A percentile compares a stretch with the other conserved stretches of the same genome.
Conservation (phyloP, 2,329 filamentous ascomycete species). For the Penicillium sumatraense region DNA sequence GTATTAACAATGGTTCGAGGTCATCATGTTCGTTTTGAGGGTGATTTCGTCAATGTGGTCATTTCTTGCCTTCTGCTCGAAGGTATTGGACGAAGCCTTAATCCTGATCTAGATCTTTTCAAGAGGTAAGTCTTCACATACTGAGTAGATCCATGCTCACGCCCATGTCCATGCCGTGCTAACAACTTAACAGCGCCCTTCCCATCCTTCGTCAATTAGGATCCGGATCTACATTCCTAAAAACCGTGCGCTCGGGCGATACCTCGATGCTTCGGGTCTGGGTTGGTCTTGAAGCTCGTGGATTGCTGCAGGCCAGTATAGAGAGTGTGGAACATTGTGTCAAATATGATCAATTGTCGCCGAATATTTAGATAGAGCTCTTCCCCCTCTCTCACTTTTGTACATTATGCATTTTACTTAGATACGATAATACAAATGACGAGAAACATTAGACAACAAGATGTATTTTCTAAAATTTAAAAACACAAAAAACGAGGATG, state of each 20-base stretch:
- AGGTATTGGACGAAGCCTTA: slow-evolving; percentile 85
- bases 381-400: slow-evolving; percentile 7
- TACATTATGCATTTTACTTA: slow-evolving; percentile 10
- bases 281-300: slow-evolving; percentile 85
- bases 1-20: slow-evolving; percentile 88
- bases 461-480: no score
- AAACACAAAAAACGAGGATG: no score
- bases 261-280: slow-evolving; percentile 89
- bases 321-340: slow-evolving; percentile 90
- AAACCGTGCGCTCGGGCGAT: slow-evolving; percentile 73
- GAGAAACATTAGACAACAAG: no score
- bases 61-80: slow-evolving; percentile 92
- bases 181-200: slow-evolving; percentile 71
- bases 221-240: slow-evolving; percentile 57
- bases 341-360: slow-evolving; percentile 85
- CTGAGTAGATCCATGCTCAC: no score
- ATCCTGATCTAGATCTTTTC: slow-evolving; percentile 87
- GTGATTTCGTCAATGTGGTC: slow-evolving; percentile 98
- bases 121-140: slow-evolving; percentile 58
- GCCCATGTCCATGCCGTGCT: background rate
- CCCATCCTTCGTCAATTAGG: slow-evolving; percentile 90
- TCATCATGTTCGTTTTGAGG: slow-evolving; percentile 93
- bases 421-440: slow-evolving; percentile 4
- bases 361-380: slow-evolving; percentile 68
- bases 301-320: slow-evolving; percentile 86